These are phyloP conservation scores for Cicer arietinum DNA, from an alignment of 306 rosid genomes.

Conservation along the genomic window DNA sequence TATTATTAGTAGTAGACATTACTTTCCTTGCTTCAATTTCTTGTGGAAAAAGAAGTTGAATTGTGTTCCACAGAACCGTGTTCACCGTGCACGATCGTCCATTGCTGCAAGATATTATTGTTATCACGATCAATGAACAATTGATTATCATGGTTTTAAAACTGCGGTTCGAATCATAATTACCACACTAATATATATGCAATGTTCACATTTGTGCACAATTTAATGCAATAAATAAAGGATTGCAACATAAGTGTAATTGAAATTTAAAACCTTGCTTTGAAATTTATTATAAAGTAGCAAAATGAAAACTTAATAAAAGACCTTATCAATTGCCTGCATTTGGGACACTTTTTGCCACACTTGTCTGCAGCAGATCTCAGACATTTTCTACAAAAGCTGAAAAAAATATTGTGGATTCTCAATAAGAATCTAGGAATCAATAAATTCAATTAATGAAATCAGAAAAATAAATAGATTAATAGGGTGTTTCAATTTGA, in stretches of 20 bases:
- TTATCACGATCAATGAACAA: neutral
- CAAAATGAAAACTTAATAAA: neutral
- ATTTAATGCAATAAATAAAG: neutral
- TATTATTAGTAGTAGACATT: constrained; percentile 51
- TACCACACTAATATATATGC: no score
- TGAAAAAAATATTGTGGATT: constrained; percentile 42
- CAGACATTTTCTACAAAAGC: constrained; percentile 90
- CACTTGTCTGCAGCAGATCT: constrained; percentile 91
- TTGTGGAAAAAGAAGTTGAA: constrained; percentile 87
- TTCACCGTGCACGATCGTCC: constrained; percentile 89
- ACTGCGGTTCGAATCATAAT: neutral
- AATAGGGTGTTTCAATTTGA: neutral
- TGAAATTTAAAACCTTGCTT: neutral
- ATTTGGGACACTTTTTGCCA: constrained; percentile 92
- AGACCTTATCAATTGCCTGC: constrained; percentile 87
- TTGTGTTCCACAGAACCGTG: constrained; percentile 98
- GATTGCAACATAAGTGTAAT: no score
- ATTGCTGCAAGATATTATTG: constrained; percentile 59
- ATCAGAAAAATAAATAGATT: neutral
- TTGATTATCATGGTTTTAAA: neutral
- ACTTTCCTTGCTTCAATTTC: constrained; percentile 85
- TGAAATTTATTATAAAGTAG: neutral
- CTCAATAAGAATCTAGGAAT: constrained; percentile 27
- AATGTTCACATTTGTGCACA: neutral
- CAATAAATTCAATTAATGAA: neutral